These are phyloP conservation scores for Avena eriantha DNA, from an alignment of 176 grass and related monocot species.

Conservation along the genomic window DNA sequence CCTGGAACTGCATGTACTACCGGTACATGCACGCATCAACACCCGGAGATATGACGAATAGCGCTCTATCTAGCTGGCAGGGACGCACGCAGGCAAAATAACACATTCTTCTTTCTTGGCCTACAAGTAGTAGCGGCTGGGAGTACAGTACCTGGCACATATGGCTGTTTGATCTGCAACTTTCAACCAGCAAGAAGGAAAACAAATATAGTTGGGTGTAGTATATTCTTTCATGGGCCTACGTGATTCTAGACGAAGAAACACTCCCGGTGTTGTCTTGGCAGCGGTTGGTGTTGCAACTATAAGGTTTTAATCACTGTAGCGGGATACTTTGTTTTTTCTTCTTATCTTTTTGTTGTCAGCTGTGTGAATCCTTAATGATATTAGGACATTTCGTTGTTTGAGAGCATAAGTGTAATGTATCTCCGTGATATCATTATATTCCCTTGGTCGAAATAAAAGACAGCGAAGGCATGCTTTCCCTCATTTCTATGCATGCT, in stretches of 20 bases:
- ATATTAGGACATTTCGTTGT: no score
- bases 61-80: background rate
- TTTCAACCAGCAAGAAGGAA: background rate
- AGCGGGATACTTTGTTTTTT: no score
- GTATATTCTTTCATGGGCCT: background rate
- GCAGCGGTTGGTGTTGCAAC: no score
- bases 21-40: background rate
- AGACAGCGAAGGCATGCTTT: no score
- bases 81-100: background rate
- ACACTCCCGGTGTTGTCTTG: no score
- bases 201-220: background rate
- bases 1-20: background rate
- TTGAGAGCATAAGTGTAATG: no score
- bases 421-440: no score
- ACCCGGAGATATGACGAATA: background rate
- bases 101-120: slow-evolving; percentile 13
- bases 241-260: background rate
- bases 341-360: no score
- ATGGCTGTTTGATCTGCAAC: background rate
- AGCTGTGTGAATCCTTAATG: no score
- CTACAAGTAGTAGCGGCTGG: background rate
- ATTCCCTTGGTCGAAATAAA: no score
- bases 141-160: no score
- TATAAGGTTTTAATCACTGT: no score
- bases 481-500: background rate